These are phyloP conservation scores for Rutstroemia sp. DNA, from an alignment of 2,329 filamentous ascomycete genomes.

Conservation along the genomic window DNA sequence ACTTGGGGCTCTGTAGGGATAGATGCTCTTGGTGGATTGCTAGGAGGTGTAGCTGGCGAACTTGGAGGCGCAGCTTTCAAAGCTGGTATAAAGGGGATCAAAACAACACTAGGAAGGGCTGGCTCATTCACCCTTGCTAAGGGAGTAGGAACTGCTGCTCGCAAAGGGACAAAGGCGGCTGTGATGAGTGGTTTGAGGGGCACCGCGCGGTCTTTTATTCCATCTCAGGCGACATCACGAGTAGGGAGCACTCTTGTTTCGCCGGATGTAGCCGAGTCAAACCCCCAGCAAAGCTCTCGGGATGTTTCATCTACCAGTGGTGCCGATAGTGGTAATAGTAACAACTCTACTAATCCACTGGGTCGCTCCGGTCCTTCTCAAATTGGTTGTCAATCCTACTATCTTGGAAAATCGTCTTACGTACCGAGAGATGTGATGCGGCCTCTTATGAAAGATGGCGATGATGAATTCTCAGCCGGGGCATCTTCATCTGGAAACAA, in stretches of 20 bases:
- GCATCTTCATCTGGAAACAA: background rate
- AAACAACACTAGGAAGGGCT: background rate
- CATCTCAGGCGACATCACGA: background rate
- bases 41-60: background rate
- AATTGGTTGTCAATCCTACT: background rate
- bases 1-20: background rate
- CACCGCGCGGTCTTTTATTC: background rate
- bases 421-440: background rate
- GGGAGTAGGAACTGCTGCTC: background rate
- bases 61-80: background rate
- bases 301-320: background rate
- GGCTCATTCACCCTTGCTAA: background rate
- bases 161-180: background rate
- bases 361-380: background rate
- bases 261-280: background rate
- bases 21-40: conserved; percentile 1
- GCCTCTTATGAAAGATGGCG: background rate
- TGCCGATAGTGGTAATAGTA: background rate
- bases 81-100: background rate
- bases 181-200: background rate
- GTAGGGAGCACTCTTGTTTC: too few relatives aligned
- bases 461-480: background rate
- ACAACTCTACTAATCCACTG: background rate
- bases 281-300: background rate
- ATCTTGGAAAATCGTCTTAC: background rate